Conservation (phyloP, 2,329 filamentous ascomycete species). For the Teratosphaeria nubilosa region DNA sequence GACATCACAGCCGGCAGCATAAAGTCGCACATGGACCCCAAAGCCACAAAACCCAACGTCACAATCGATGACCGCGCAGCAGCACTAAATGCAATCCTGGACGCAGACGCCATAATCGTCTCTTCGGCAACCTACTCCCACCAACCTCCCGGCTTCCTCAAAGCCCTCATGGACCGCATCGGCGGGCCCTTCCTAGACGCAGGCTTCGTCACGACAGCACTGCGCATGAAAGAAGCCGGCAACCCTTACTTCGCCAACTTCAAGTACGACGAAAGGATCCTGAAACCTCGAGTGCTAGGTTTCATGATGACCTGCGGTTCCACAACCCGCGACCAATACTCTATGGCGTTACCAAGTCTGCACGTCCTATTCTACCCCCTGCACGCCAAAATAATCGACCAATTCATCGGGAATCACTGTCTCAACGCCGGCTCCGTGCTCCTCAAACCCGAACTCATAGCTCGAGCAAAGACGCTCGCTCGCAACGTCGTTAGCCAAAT, state of each 20-base stretch:
- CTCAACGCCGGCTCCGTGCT: conserved; percentile 1
- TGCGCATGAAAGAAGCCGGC: neutral
- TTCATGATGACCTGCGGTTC: conserved; percentile 7
- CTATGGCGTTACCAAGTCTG: conserved; percentile 5
- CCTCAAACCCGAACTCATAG: neutral
- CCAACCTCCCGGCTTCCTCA: conserved; percentile 7
- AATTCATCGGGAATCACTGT: conserved; percentile 1
- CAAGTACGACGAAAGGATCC: conserved; percentile 1
- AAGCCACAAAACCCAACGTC: neutral
- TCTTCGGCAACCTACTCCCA: conserved; percentile 7
- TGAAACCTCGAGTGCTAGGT: conserved; percentile 3
- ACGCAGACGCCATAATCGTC: conserved; percentile 9
- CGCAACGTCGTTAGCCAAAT: conserved; percentile 4
- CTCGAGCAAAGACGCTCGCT: neutral
- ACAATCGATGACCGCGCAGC: conserved; percentile 7
- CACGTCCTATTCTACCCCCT: conserved; percentile 6
- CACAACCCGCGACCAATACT: conserved; percentile 5
- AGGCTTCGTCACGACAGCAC: conserved; percentile 1
- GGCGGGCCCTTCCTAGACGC: conserved; percentile 3
- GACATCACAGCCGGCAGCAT: conserved; percentile 1
- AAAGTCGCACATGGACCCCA: conserved; percentile 1
- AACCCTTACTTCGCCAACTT: conserved; percentile 1
- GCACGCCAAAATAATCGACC: conserved; percentile 5
- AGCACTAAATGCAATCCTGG: conserved; percentile 7
- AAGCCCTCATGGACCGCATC: conserved; percentile 6